Conservation (phyloP, 2,329 filamentous ascomycete species). For the Neonectria punicea region DNA sequence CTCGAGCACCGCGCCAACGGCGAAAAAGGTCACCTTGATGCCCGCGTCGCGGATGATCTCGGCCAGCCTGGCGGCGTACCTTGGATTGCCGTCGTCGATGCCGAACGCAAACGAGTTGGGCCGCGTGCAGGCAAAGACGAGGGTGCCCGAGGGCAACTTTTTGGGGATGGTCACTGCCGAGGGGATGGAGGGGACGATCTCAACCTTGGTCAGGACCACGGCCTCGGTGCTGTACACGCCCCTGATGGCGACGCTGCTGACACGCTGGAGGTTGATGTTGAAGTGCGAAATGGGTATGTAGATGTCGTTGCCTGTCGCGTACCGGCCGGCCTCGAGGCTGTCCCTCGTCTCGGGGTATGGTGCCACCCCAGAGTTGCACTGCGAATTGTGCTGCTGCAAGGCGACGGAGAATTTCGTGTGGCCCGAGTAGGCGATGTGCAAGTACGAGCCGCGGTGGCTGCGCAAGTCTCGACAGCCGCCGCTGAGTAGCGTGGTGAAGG, state of each 20-base stretch:
- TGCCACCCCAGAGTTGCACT: slow-evolving; percentile 63
- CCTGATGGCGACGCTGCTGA: slow-evolving; percentile 70
- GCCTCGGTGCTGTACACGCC: slow-evolving; percentile 68
- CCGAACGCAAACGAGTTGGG: slow-evolving; percentile 78
- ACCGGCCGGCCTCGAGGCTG: slow-evolving; percentile 71
- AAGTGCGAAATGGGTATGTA: slow-evolving; percentile 77
- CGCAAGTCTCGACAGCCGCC: slow-evolving; percentile 58
- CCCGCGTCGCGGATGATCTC: slow-evolving; percentile 69
- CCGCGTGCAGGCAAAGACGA: slow-evolving; percentile 72
- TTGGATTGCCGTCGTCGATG: slow-evolving; percentile 74
- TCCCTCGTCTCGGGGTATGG: slow-evolving; percentile 76
- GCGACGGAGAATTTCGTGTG: slow-evolving; percentile 71
- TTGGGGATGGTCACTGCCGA: slow-evolving; percentile 61
- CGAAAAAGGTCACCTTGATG: slow-evolving; percentile 78
- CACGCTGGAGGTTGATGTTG: slow-evolving; percentile 65
- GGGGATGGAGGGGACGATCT: slow-evolving; percentile 68
- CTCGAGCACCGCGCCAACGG: slow-evolving; percentile 70
- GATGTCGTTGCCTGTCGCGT: slow-evolving; percentile 64
- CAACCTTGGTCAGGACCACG: slow-evolving; percentile 65
- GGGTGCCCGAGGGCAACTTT: slow-evolving; percentile 69
- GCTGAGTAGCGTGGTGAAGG: slow-evolving; percentile 68
- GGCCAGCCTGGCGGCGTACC: slow-evolving; percentile 54
- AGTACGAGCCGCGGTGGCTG: slow-evolving; percentile 66
- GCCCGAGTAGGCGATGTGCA: slow-evolving; percentile 73
- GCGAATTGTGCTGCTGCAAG: slow-evolving; percentile 72